Conservation (phyloP, 202 grass and related monocot species). For the Carex sylvatica region DNA sequence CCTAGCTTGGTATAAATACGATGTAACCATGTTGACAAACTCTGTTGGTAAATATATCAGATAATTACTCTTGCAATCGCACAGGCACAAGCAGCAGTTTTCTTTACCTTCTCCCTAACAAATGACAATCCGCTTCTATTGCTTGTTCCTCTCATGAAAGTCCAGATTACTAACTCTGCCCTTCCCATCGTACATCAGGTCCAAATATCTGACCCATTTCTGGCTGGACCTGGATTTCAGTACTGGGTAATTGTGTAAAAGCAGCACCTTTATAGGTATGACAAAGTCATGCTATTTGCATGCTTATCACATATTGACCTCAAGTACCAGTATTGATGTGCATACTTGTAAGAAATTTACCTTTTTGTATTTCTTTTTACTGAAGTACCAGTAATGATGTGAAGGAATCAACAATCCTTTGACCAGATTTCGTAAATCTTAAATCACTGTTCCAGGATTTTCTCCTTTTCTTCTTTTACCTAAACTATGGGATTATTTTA, state of each 20-base stretch:
- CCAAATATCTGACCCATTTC: neutral
- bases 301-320: neutral
- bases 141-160: neutral
- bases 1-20: neutral
- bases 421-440: conserved; percentile 1
- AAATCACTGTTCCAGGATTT: conserved; percentile 2
- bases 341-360: neutral
- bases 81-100: neutral
- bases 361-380: neutral
- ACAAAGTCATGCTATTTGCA: neutral
- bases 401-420: neutral
- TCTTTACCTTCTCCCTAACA: neutral
- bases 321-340: neutral
- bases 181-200: neutral
- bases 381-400: neutral
- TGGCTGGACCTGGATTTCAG: neutral
- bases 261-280: neutral
- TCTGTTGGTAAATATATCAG: neutral
- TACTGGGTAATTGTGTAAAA: neutral
- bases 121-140: neutral
- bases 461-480: conserved; percentile 18
- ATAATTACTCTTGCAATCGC: neutral
- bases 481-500: conserved; percentile 23
- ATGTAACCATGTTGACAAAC: neutral
- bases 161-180: neutral